phyloP scores from a whole-genome alignment of 805 yeast species.

The Ogataea parapolymorpha region DNA sequence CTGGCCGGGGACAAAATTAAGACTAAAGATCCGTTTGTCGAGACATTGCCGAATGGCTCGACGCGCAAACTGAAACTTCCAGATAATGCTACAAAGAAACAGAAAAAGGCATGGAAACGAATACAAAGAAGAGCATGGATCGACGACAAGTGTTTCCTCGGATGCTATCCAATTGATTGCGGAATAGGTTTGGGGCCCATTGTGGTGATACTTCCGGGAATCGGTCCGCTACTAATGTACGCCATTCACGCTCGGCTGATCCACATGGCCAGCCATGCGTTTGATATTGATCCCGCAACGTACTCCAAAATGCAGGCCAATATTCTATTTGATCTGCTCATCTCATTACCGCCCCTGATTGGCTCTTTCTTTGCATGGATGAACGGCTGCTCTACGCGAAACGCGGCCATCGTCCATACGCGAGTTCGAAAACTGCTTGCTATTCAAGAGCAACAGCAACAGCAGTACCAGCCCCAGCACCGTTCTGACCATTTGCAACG shows the following conservation, averaged over 20 bases:
- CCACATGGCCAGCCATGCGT: conserved; percentile 52
- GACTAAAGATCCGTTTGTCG: conserved; percentile 64
- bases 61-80: conserved; percentile 60
- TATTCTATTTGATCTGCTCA: conserved; percentile 66
- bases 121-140: conserved; percentile 81
- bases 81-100: conserved; percentile 51
- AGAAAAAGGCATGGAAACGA: conserved; percentile 65
- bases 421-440: conserved; percentile 21
- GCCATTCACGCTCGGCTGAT: conserved; percentile 70
- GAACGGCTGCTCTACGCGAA: conserved; percentile 82
- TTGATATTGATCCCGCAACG: conserved; percentile 54
- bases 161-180: conserved; percentile 70
- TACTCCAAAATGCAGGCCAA: conserved; percentile 73
- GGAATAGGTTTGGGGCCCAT: conserved; percentile 80
- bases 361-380: conserved; percentile 80
- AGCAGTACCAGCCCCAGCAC: not conserved
- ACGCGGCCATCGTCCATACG: conserved; percentile 75
- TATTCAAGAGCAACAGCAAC: not conserved
- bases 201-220: conserved; percentile 60
- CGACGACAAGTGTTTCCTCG: conserved; percentile 80
- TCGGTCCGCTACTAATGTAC: conserved; percentile 86
- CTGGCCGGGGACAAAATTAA: conserved; percentile 63
- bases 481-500: no score
- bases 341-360: conserved; percentile 74
- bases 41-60: conserved; percentile 47